Percentiles rank a stretch among this genome's conserved stretches.
Evolutionary conservation across 306 rosid genomes (phyloP).

Genomic region (Albizia julibrissin): DNA sequence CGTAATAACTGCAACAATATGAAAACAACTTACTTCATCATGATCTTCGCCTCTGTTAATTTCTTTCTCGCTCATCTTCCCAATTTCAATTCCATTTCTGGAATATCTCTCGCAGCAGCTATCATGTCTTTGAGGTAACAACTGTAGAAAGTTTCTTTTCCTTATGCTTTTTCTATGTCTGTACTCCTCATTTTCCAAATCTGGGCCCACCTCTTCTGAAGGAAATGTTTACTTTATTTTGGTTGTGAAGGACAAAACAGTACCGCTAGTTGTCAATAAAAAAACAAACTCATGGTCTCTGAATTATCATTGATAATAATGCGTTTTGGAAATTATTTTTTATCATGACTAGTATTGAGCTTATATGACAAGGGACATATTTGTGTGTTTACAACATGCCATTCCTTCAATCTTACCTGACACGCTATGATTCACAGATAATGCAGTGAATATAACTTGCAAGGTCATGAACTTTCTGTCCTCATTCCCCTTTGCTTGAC

Average conservation of each 20-base stretch:
- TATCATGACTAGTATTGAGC: not conserved
- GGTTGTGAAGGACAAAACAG: not conserved
- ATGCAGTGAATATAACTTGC: not conserved
- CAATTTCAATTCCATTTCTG: constrained; percentile 66
- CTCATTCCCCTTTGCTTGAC: not conserved
- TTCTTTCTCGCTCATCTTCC: constrained; percentile 81
- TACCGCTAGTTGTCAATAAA: not conserved
- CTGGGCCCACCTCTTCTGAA: not conserved
- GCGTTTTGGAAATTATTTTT: not conserved
- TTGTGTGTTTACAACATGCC: not conserved
- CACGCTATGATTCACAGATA: not conserved
- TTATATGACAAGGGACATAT: not conserved
- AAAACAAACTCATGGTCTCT: not conserved
- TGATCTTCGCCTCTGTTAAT: constrained; percentile 75
- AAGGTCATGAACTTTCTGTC: not conserved
- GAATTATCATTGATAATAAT: not conserved
- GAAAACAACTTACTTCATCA: constrained; percentile 56
- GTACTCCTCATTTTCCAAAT: not conserved
- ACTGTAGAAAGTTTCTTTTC: not conserved
- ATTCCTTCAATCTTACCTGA: not conserved
- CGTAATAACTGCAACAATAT: constrained; percentile 36
- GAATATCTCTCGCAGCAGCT: constrained; percentile 70
- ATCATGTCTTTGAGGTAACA: constrained; percentile 71
- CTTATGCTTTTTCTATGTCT: not conserved
- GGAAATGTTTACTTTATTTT: not conserved